Evolutionary conservation across 177 flowering plant genomes (phyloP).

Genomic region (Vitis hybrid): DNA sequence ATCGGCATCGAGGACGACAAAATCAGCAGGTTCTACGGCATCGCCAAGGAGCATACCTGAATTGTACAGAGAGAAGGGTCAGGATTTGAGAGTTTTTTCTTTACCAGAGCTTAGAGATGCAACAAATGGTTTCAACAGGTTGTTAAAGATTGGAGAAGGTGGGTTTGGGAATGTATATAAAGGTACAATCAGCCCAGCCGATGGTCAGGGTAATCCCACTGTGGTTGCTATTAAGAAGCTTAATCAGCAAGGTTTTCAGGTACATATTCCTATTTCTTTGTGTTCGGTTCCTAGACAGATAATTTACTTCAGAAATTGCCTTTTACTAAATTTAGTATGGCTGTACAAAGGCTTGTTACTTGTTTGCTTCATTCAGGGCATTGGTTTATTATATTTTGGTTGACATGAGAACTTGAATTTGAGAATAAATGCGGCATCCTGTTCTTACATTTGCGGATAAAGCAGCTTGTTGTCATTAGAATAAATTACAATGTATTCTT

Average conservation of each 20-base stretch:
- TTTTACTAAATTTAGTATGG: neutral
- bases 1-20: conserved; percentile 12
- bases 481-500: too few species aligned
- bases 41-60: conserved; percentile 39
- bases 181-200: conserved; percentile 38
- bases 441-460: too few species aligned
- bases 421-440: too few species aligned
- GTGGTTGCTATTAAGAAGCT: conserved; percentile 68
- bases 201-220: conserved; percentile 31
- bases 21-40: conserved; percentile 26
- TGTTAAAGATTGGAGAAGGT: conserved; percentile 67
- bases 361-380: too few species aligned
- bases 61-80: conserved; percentile 59
- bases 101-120: conserved; percentile 53
- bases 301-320: neutral
- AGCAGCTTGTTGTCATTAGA: too few species aligned
- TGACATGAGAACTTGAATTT: too few species aligned
- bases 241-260: conserved; percentile 57
- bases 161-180: conserved; percentile 74
- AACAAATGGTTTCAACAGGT: conserved; percentile 52
- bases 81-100: conserved; percentile 51
- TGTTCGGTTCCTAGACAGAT: too few species aligned
- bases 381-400: too few species aligned
- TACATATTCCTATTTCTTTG: conserved; percentile 12
- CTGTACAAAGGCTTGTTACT: too few species aligned